A percentile compares a stretch with the other conserved stretches of the same genome.
Conservation (phyloP, 257 asterid species). For the Capsicum chinense region DNA sequence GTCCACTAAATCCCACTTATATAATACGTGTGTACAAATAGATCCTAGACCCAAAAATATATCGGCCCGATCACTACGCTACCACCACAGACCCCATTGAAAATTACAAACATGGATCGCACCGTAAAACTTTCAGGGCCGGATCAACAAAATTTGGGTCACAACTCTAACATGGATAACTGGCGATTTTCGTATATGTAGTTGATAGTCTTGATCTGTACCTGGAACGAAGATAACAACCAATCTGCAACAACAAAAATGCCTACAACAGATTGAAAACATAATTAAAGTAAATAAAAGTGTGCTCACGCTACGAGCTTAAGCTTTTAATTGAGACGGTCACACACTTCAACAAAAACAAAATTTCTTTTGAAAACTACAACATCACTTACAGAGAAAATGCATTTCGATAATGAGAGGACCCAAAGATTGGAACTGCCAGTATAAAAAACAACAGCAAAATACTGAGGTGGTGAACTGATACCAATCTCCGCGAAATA, state of each 20-base stretch:
- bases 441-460: constrained; percentile 44
- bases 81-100: too few species aligned
- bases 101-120: too few species aligned
- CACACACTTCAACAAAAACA: background rate
- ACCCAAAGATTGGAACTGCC: constrained; percentile 51
- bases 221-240: constrained; percentile 39
- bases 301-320: too few species aligned
- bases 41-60: too few species aligned
- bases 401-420: constrained; percentile 42
- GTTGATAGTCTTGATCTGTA: constrained; percentile 38
- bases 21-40: too few species aligned
- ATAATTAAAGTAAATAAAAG: background rate
- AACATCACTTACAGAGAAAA: constrained; percentile 39
- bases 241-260: constrained; percentile 31
- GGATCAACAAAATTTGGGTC: too few species aligned
- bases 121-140: too few species aligned
- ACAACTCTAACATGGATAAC: background rate
- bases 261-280: background rate
- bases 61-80: too few species aligned
- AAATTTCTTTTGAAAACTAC: background rate
- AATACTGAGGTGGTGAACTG: constrained; percentile 45
- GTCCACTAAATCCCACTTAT: too few species aligned
- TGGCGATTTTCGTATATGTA: constrained; percentile 39
- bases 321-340: background rate
- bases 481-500: constrained; percentile 43